phyloP scores from a whole-genome alignment of 1,139 yeast species.

The Yamadazyma triangularis region DNA sequence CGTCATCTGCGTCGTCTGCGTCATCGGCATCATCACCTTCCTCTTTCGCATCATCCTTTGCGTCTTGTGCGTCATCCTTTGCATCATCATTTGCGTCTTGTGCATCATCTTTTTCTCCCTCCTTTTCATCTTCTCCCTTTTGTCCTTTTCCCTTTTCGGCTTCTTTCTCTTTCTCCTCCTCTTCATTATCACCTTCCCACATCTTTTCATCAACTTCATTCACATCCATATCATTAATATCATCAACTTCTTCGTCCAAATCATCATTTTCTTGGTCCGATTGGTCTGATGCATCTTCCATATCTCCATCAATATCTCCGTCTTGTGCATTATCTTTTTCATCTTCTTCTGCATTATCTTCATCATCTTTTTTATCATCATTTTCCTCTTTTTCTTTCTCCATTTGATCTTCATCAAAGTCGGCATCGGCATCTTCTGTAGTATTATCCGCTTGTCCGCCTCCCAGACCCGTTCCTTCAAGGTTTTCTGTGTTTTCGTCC shows the following conservation, averaged over 20 bases:
- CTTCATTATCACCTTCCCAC: conserved; percentile 94
- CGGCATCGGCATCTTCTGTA: conserved; percentile 82
- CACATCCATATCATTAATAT: conserved; percentile 86
- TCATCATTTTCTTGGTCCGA: conserved; percentile 58
- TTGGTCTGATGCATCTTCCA: conserved; percentile 82
- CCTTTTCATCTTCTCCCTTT: conserved; percentile 19
- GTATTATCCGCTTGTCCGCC: conserved; percentile 81
- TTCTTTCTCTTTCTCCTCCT: conserved; percentile 58
- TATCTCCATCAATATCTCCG: conserved; percentile 91
- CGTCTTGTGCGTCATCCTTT: conserved; percentile 37
- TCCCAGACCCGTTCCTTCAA: conserved; percentile 94
- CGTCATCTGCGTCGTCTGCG: conserved; percentile 61
- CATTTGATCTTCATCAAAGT: conserved; percentile 82
- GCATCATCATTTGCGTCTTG: conserved; percentile 33
- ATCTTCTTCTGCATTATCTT: conserved; percentile 39
- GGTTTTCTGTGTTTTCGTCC: conserved; percentile 60
- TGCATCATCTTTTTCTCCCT: conserved; percentile 30
- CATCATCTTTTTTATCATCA: conserved; percentile 56
- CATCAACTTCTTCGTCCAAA: conserved; percentile 86
- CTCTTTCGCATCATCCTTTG: conserved; percentile 25
- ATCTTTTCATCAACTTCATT: conserved; percentile 95
- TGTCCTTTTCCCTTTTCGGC: conserved; percentile 35
- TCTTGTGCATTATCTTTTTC: conserved; percentile 65
- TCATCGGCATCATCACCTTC: conserved; percentile 38
- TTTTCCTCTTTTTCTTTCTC: conserved; percentile 88